Evolutionary conservation across 257 asterid genomes (phyloP), one percentile per base, ranked within the genome.

Genomic region (Craterostigma plantagineum): DNA sequence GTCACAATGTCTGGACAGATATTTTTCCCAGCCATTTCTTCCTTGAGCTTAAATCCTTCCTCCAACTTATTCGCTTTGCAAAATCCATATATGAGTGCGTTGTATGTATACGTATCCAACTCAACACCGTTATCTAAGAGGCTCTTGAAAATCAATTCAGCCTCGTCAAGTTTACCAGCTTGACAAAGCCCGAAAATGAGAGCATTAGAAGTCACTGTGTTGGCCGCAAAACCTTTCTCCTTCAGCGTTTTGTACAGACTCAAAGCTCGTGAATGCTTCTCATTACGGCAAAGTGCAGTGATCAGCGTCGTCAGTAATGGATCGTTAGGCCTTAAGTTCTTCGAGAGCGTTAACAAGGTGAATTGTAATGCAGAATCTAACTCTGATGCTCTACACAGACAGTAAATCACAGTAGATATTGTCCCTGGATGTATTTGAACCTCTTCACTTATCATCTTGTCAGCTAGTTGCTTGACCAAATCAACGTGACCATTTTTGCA

Each of bases 141-240:
- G 43, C 61, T 64, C 62, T 68, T 58, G 41, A 81, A 57, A 50
- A 81, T 55, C 59, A 39, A 46, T 52, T 43, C 52, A 50, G 86
- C 83, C 40, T 77, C 77, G 35, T 61, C 67, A 66, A 67, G 27
- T 8, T 65, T 66, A 48, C 91, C 94, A 12, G 55, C 66, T 61
- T 61, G 52, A 57, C 87, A 81, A 34, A 81, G 69, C 34, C 91
- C 84, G 13, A 67, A 67, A 66, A 86, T 59, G 53, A 86, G 91
- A 51, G 94, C 79, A 52, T 81, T 86, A 52, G 76, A 75, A 56
- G 94, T 73, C 42, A 71, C 55, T 18, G 71, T 70, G 67, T 73
- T 85, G 43, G 66, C 63, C 10, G 57, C 60, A 55, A 75, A 42
- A 38, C 91, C 91, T 42, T 58, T 75, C 49, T 53, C 61, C 50